Conservation (phyloP, 305 asterid genomes). For the Fraxinus ornus region DNA sequence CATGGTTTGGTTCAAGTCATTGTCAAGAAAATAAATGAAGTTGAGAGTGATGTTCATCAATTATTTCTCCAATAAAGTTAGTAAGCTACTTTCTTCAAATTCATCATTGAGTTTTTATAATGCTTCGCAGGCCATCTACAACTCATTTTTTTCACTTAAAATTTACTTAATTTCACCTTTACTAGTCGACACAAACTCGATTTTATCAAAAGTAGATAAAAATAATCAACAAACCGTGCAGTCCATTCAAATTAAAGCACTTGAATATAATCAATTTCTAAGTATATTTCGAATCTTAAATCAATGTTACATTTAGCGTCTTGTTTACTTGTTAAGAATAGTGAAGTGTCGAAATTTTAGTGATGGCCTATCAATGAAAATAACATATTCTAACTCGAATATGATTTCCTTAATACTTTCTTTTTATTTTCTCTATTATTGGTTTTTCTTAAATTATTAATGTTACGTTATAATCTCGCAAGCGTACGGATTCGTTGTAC, state of each 20-base stretch:
- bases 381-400: neutral
- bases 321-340: neutral
- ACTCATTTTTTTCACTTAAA: neutral
- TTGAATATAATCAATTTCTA: neutral
- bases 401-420: neutral
- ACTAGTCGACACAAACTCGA: neutral
- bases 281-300: neutral
- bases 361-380: neutral
- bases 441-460: neutral
- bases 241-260: neutral
- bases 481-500: no score
- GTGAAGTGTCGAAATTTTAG: neutral
- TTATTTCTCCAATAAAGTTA: neutral
- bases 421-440: neutral
- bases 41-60: neutral
- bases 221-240: neutral
- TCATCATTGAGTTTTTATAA: neutral
- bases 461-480: no score
- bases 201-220: no score
- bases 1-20: neutral
- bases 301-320: neutral
- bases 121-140: neutral
- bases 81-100: neutral
- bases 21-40: neutral
- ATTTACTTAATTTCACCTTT: neutral